Conservation (phyloP, 257 asterid species). For the Solanum sitiens region DNA sequence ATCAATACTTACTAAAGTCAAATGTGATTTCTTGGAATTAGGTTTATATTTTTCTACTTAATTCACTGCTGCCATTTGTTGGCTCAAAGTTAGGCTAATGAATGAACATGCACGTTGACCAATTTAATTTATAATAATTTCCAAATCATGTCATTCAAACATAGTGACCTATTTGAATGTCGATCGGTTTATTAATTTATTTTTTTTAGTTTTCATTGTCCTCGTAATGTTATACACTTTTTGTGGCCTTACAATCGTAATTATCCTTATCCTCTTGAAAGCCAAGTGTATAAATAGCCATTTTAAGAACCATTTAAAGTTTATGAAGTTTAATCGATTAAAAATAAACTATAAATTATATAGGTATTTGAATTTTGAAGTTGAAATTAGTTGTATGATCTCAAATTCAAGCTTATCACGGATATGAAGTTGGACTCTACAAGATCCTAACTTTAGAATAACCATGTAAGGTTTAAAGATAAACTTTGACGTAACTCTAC, state of each 20-base stretch:
- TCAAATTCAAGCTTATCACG: neutral
- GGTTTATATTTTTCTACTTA: neutral
- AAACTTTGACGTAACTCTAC: neutral
- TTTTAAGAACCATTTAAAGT: neutral
- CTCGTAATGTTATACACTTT: neutral
- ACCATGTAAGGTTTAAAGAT: neutral
- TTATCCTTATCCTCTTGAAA: neutral
- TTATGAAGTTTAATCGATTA: neutral
- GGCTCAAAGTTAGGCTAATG: conserved; percentile 17
- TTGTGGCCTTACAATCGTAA: neutral
- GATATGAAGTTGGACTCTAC: neutral
- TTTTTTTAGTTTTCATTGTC: no score
- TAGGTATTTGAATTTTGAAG: neutral
- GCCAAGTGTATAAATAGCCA: neutral
- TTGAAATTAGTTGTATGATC: neutral
- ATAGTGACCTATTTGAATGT: neutral
- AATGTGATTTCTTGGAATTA: conserved; percentile 9
- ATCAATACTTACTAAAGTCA: neutral
- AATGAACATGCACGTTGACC: conserved; percentile 33
- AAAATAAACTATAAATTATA: neutral
- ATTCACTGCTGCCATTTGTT: conserved; percentile 22
- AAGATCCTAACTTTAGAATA: neutral
- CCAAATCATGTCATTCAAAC: neutral
- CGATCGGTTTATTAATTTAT: neutral
- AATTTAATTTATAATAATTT: neutral